phyloP scores from a whole-genome alignment of 1,139 yeast genomes.

The Suhomyces atakaporum region DNA sequence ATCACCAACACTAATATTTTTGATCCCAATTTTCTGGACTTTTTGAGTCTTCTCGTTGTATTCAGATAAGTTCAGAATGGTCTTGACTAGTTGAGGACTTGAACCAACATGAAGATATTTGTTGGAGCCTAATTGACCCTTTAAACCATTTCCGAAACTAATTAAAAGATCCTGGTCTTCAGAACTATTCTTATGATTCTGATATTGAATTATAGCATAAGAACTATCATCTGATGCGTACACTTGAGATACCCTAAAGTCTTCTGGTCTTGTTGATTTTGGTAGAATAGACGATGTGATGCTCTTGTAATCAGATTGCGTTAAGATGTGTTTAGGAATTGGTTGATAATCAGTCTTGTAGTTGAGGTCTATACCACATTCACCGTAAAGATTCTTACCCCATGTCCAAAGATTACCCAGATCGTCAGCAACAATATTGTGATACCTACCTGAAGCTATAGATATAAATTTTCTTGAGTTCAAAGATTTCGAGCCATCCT shows the following conservation, averaged over 20 bases:
- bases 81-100: slow-evolving; percentile 62
- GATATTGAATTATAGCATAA: slow-evolving; percentile 47
- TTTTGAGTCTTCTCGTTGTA: slow-evolving; percentile 36
- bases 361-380: slow-evolving; percentile 72
- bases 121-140: slow-evolving; percentile 88
- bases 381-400: slow-evolving; percentile 83
- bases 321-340: slow-evolving; percentile 60
- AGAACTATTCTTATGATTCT: slow-evolving; percentile 20
- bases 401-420: slow-evolving; percentile 74
- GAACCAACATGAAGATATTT: slow-evolving; percentile 72
- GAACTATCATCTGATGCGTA: slow-evolving; percentile 73
- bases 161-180: slow-evolving; percentile 37
- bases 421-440: slow-evolving; percentile 66
- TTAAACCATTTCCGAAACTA: slow-evolving; percentile 80
- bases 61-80: slow-evolving; percentile 47
- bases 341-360: slow-evolving; percentile 68
- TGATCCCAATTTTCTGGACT: slow-evolving; percentile 48
- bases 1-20: slow-evolving; percentile 58
- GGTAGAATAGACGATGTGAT: slow-evolving; percentile 11
- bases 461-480: slow-evolving; percentile 50
- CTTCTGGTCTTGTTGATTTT: slow-evolving; percentile 5
- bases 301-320: slow-evolving; percentile 22
- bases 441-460: slow-evolving; percentile 74
- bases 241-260: slow-evolving; percentile 42
- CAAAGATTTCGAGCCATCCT: slow-evolving; percentile 26